Percentiles rank a stretch among this genome's conserved stretches.
These are phyloP conservation scores for Colletotrichum musae DNA, from an alignment of 2,329 filamentous ascomycete genomes.

Conservation along the genomic window DNA sequence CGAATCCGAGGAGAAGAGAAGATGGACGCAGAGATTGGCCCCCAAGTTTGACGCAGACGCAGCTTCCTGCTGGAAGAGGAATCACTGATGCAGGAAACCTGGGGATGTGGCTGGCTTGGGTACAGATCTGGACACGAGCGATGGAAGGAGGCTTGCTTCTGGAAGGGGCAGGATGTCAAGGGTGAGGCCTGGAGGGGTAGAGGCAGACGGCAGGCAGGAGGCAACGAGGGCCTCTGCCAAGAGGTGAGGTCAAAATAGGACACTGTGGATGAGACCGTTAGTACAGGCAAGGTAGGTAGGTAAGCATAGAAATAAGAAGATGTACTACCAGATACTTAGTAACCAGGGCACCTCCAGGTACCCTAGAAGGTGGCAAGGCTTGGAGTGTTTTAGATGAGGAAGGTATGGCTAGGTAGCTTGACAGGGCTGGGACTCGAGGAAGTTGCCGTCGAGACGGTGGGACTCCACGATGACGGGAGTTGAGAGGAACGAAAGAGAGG, in stretches of 20 bases:
- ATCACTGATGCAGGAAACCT: not conserved
- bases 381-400: not conserved
- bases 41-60: too few relatives aligned
- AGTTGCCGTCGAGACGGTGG: not conserved
- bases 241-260: slow-evolving; percentile 38
- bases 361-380: slow-evolving; percentile 4
- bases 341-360: not conserved
- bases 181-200: not conserved
- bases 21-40: not conserved
- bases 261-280: slow-evolving; percentile 11
- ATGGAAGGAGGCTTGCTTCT: slow-evolving; percentile 2
- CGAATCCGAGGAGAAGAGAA: not conserved
- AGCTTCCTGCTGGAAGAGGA: not conserved
- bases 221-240: not conserved
- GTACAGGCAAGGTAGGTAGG: not conserved
- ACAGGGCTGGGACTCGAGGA: slow-evolving; percentile 10
- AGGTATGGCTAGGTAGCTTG: not conserved
- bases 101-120: not conserved
- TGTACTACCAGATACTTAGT: too few relatives aligned
- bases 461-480: not conserved
- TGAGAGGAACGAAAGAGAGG: not conserved
- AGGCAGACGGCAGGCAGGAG: not conserved
- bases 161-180: not conserved
- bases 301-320: not conserved
- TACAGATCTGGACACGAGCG: slow-evolving; percentile 7